These are phyloP conservation scores for Prosopis cineraria DNA, from an alignment of 306 rosid species.

Conservation along the genomic window DNA sequence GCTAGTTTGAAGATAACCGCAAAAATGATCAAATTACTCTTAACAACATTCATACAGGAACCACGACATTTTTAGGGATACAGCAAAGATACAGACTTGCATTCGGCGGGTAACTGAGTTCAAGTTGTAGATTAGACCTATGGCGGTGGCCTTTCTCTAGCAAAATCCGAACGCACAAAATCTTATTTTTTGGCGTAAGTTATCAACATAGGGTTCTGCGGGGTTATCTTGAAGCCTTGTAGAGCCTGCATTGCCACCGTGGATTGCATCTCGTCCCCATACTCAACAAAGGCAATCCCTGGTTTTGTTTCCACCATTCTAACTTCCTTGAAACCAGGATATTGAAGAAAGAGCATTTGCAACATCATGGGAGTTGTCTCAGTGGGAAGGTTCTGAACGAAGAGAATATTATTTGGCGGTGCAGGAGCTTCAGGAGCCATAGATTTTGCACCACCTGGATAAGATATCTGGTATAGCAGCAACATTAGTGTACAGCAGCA, in stretches of 20 bases:
- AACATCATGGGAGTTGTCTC: slow-evolving; percentile 96
- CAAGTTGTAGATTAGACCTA: slow-evolving; percentile 17
- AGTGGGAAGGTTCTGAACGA: slow-evolving; percentile 87
- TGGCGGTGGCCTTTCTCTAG: slow-evolving; percentile 6
- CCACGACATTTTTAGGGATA: slow-evolving; percentile 15
- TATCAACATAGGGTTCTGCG: slow-evolving; percentile 90
- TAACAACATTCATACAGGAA: slow-evolving; percentile 43
- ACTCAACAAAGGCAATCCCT: slow-evolving; percentile 97
- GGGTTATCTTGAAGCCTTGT: slow-evolving; percentile 90
- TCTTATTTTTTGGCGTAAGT: slow-evolving; percentile 70
- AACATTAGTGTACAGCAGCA: slow-evolving; percentile 34
- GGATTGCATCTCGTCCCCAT: slow-evolving; percentile 85
- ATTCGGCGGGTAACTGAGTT: slow-evolving; percentile 31
- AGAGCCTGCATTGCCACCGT: slow-evolving; percentile 91
- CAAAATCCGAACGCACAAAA: slow-evolving; percentile 1
- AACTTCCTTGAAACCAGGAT: slow-evolving; percentile 93
- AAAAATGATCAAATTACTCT: slow-evolving; percentile 20
- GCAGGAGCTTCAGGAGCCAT: slow-evolving; percentile 94
- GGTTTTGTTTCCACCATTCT: slow-evolving; percentile 98
- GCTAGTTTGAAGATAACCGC: slow-evolving; percentile 20
- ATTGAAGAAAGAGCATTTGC: slow-evolving; percentile 96
- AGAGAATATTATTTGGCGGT: slow-evolving; percentile 95
- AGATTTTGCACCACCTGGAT: slow-evolving; percentile 85
- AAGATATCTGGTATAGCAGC: slow-evolving; percentile 69
- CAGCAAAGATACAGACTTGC: slow-evolving; percentile 35